A percentile compares a stretch with the other conserved stretches of the same genome.
Conservation (phyloP, 371 early-diverging fungal species). For the Dichotomocladium elegans region DNA sequence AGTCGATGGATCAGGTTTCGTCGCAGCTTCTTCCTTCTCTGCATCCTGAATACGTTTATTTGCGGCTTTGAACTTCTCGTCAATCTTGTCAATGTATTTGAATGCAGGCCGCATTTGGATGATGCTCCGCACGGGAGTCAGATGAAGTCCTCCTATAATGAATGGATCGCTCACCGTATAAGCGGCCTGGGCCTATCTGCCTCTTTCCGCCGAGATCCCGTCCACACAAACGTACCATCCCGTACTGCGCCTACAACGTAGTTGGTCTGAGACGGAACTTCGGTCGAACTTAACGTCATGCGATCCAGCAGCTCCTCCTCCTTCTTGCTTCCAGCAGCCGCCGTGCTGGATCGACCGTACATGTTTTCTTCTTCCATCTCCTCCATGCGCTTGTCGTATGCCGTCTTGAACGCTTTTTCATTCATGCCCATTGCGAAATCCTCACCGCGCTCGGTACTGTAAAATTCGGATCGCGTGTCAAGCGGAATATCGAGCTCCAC, state of each 20-base stretch:
- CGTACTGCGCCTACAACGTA: slow-evolving; percentile 78
- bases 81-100: slow-evolving; percentile 84
- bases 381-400: slow-evolving; percentile 56
- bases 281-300: slow-evolving; percentile 71
- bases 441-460: slow-evolving; percentile 75
- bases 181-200: not conserved
- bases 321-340: slow-evolving; percentile 30
- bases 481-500: slow-evolving; percentile 88
- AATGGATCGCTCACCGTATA: not conserved
- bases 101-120: slow-evolving; percentile 85
- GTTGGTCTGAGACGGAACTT: slow-evolving; percentile 74
- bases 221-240: slow-evolving; percentile 45
- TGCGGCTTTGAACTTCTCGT: slow-evolving; percentile 77
- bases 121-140: slow-evolving; percentile 70
- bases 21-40: slow-evolving; percentile 59
- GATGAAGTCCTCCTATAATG: slow-evolving; percentile 68
- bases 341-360: slow-evolving; percentile 16
- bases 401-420: slow-evolving; percentile 65
- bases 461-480: slow-evolving; percentile 63
- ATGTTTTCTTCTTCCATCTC: slow-evolving; percentile 43
- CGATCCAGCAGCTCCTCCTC: slow-evolving; percentile 65
- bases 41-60: slow-evolving; percentile 63
- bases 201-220: not conserved
- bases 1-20: slow-evolving; percentile 31
- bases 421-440: slow-evolving; percentile 77